phyloP scores from a whole-genome alignment of 164 flowering plant species.

The Vitis labrusca region DNA sequence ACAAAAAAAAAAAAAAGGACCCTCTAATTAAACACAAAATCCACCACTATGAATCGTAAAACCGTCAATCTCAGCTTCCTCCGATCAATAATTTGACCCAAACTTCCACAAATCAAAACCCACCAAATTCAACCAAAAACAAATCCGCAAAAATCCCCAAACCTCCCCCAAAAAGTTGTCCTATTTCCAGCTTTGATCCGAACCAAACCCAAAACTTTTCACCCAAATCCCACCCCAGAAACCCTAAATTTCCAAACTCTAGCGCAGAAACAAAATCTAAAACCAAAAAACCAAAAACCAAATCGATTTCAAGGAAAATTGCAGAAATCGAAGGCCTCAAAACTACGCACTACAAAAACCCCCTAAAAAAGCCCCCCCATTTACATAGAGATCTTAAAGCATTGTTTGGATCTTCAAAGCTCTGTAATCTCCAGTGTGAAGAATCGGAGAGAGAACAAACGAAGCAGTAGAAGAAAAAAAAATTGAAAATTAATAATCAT shows the following conservation, averaged over 20 bases:
- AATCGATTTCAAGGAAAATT: neutral
- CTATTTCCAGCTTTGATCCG: neutral
- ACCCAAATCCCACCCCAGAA: constrained; percentile 5
- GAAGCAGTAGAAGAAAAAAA: neutral
- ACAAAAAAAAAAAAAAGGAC: too few relatives aligned
- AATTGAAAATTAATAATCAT: neutral
- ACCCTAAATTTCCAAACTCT: neutral
- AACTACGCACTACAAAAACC: neutral
- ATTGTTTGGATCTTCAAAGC: constrained; percentile 16
- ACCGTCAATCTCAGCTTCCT: constrained; percentile 2
- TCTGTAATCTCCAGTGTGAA: neutral
- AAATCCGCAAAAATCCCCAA: neutral
- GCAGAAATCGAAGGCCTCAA: too few relatives aligned
- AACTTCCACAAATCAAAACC: neutral
- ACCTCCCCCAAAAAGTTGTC: neutral
- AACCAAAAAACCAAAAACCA: neutral
- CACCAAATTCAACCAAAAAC: neutral
- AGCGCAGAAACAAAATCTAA: constrained; percentile 9
- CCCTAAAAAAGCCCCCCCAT: neutral
- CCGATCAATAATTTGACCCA: neutral
- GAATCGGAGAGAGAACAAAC: constrained; percentile 8
- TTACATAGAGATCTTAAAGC: neutral
- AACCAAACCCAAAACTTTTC: neutral
- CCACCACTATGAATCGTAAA: neutral
- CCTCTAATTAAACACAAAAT: neutral